Base-by-base conservation (phyloP, 441 rosid genomes). In the Geranium incanum region DNA sequence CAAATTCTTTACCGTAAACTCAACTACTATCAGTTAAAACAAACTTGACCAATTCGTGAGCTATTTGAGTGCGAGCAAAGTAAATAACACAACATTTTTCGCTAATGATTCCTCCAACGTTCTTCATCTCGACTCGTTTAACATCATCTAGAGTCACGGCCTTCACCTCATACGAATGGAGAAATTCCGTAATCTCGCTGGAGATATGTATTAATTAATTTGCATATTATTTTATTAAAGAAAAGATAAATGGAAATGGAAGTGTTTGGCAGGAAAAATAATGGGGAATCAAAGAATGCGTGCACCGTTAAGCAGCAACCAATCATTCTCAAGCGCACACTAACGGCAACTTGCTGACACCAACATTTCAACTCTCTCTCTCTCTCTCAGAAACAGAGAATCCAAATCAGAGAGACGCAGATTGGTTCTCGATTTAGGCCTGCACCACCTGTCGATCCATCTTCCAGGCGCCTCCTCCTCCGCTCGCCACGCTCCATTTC, bases 311-410 rank as follows among this genome's bases (percentile, higher is more conserved):
- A 7, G 50, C 9, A 43, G 2, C 52, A 45, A 45, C 12, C 52
- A 12, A 45, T 45, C 52, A 12, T 9, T 45, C 52, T 13, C 11
- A 45, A 45, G 52, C 52, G 52, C 52, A 45, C 52, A 45, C 2
- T 45, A 57, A 57, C 63, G 63, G 63, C 63, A 16, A 16, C 63
- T 57, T 15, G 63, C 62, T 55, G 21, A 55, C 62, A 19, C 21
- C 5, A 16, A 57, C 28, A 16, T 45, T 45, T 45, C 52, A 45
- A 45, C 52, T 43, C 62, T 16, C 16, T 16, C 62, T n/a, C 16
- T 5, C 18, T 15, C 16, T 0, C 3, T 15, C 5, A n/a, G 0
- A 5, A 16, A 55, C 16, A n/a, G 7, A n/a, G 3, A 45, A 45
- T 45, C 52, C 52, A 55, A 55, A 3, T 13, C 60, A 52, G 8